Conservation (phyloP, 2,329 filamentous ascomycete species). For the Pyrenochaeta sp. region DNA sequence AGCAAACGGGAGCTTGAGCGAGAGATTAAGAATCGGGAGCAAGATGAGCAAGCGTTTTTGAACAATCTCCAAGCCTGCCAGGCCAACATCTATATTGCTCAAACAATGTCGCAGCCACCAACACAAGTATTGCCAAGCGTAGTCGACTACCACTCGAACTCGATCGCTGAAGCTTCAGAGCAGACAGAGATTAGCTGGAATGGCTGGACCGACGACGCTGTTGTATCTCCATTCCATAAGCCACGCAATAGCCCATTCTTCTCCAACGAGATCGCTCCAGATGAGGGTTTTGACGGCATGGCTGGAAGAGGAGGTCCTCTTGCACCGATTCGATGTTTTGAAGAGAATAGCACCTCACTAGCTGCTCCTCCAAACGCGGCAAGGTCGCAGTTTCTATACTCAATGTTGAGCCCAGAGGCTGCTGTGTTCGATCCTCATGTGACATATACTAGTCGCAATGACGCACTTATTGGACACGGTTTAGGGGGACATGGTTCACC, state of each 20-base stretch:
- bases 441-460: slow-evolving; percentile 1
- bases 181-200: slow-evolving; percentile 38
- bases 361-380: slow-evolving; percentile 26
- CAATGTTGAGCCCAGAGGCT: slow-evolving; percentile 32
- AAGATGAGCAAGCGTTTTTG: slow-evolving; percentile 40
- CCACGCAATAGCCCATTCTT: slow-evolving; percentile 15
- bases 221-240: slow-evolving; percentile 34
- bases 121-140: slow-evolving; percentile 13
- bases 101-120: slow-evolving; percentile 22
- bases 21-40: slow-evolving; percentile 43
- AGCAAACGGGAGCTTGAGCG: slow-evolving; percentile 35
- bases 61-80: slow-evolving; percentile 43
- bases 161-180: slow-evolving; percentile 24
- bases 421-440: slow-evolving; percentile 30
- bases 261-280: slow-evolving; percentile 30
- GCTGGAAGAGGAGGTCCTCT: slow-evolving; percentile 8
- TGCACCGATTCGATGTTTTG: slow-evolving; percentile 1
- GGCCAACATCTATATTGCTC: slow-evolving; percentile 39
- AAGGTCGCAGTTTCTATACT: slow-evolving; percentile 12
- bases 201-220: slow-evolving; percentile 37
- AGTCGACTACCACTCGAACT: slow-evolving; percentile 21
- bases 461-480: not conserved
- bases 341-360: slow-evolving; percentile 2
- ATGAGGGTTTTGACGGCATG: slow-evolving; percentile 13
- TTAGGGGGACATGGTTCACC: slow-evolving; percentile 7